Conservation (phyloP, 129 eudicot species). For the Ambrosia artemisiifolia region DNA sequence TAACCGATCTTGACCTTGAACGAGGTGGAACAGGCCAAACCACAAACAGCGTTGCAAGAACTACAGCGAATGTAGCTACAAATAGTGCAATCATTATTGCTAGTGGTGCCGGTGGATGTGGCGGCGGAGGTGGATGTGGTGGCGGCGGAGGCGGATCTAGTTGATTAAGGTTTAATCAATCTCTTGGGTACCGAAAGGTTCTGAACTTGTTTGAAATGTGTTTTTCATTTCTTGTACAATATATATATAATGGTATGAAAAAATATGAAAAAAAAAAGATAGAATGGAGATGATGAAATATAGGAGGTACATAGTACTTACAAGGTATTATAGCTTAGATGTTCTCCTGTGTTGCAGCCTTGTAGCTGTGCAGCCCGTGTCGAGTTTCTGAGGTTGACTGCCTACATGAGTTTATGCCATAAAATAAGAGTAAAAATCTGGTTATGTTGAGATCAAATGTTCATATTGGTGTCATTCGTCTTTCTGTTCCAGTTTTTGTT, state of each 20-base stretch:
- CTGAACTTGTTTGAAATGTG: conserved; percentile 2
- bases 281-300: too few species aligned
- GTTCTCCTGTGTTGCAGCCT: too few species aligned
- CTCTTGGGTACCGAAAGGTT: neutral
- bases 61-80: neutral
- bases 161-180: neutral
- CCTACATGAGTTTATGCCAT: neutral
- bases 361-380: too few species aligned
- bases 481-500: neutral
- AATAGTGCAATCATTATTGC: neutral
- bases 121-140: neutral
- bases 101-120: neutral
- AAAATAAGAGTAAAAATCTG: too few species aligned
- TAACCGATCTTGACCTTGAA: conserved; percentile 8
- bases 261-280: too few species aligned
- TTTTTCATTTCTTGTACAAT: neutral
- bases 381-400: too few species aligned
- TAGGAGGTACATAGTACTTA: too few species aligned
- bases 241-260: neutral
- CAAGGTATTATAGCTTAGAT: too few species aligned
- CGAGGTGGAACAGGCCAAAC: neutral
- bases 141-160: neutral
- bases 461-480: neutral
- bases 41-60: neutral
- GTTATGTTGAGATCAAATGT: neutral